Conservation (phyloP, 176 grass and related monocot genomes). For the Guadua angustifolia region DNA sequence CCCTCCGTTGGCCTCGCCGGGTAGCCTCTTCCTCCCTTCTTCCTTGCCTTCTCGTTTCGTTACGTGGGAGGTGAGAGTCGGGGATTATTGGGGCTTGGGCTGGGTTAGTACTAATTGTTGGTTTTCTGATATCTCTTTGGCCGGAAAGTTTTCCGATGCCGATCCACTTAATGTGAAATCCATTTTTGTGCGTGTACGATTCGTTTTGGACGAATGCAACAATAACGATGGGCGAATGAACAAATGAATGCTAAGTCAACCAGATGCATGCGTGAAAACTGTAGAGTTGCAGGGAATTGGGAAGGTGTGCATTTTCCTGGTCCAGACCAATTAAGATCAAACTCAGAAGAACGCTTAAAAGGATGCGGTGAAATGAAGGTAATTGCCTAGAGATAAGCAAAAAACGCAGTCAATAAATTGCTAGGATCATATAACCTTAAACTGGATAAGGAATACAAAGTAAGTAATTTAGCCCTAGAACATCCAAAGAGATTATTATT, state of each 20-base stretch:
- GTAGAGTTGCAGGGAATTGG: neutral
- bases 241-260: neutral
- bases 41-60: neutral
- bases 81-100: constrained; percentile 32
- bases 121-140: neutral
- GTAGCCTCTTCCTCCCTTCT: constrained; percentile 6
- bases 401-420: neutral
- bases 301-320: neutral
- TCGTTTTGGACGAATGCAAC: constrained; percentile 27
- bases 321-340: constrained; percentile 1
- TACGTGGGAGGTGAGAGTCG: neutral
- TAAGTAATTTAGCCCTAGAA: neutral
- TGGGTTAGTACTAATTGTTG: neutral
- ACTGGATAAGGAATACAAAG: neutral
- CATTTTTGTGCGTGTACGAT: neutral
- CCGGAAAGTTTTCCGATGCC: constrained; percentile 15
- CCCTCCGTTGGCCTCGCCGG: constrained; percentile 49
- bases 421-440: neutral
- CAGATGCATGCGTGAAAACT: neutral
- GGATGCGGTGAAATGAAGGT: neutral
- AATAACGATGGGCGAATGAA: constrained; percentile 13
- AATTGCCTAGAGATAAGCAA: neutral
- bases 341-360: constrained; percentile 7
- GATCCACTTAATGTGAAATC: neutral
- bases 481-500: neutral